These are phyloP conservation scores for Physcomitrium patens DNA, from an alignment of 225 moss, liverwort and hornwort species.

Conservation along the genomic window DNA sequence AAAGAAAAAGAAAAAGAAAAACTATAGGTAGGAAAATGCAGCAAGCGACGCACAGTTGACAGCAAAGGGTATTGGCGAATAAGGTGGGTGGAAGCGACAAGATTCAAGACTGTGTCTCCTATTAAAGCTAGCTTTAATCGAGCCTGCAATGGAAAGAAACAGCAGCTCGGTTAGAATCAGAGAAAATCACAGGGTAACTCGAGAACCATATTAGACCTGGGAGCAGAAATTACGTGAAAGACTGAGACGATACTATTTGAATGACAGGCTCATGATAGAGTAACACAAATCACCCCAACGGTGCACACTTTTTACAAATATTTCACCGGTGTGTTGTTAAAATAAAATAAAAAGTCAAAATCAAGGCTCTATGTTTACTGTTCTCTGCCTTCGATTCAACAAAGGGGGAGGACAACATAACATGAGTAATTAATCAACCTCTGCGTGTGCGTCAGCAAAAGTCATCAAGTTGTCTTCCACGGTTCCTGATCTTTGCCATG, in stretches of 20 bases:
- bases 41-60: constrained; percentile 48
- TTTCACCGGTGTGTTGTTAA: background rate
- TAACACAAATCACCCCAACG: constrained; percentile 21
- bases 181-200: background rate
- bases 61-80: constrained; percentile 57
- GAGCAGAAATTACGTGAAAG: background rate
- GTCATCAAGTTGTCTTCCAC: constrained; percentile 42
- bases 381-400: background rate
- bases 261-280: background rate
- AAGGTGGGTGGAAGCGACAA: constrained; percentile 54
- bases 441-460: constrained; percentile 60
- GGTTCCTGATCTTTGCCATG: constrained; percentile 36
- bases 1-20: background rate
- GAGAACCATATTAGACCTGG: background rate
- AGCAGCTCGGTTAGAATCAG: constrained; percentile 2
- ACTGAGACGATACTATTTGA: background rate
- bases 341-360: background rate
- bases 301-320: background rate
- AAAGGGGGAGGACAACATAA: background rate
- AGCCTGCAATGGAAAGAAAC: constrained; percentile 42
- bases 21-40: background rate
- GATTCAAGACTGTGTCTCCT: constrained; percentile 55
- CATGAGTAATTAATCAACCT: constrained; percentile 32
- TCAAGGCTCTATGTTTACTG: background rate
- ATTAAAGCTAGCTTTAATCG: constrained; percentile 56